phyloP scores from a whole-genome alignment of 768 basidiomycete genomes.

The Dioszegia hungarica region DNA sequence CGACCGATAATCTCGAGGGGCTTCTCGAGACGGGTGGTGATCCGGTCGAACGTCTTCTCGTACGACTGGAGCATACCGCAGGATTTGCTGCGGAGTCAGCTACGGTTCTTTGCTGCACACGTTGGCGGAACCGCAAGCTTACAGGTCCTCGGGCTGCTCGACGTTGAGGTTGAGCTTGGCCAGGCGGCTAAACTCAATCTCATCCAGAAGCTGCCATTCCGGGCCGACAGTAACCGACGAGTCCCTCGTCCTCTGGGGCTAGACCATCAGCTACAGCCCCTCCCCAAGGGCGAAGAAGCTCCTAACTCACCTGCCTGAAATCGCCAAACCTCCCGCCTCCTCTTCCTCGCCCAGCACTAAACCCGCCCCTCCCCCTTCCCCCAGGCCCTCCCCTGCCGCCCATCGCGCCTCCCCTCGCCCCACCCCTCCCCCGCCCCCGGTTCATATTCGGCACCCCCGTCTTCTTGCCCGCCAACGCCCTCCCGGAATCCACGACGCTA shows the following conservation, averaged over 20 bases:
- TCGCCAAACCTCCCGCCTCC: constrained; percentile 56
- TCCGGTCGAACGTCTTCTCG: constrained; percentile 89
- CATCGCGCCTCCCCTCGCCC: constrained; percentile 29
- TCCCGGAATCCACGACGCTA: constrained; percentile 84
- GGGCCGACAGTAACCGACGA: constrained; percentile 88
- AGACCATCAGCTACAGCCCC: neutral
- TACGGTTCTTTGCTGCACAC: neutral
- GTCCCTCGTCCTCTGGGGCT: constrained; percentile 76
- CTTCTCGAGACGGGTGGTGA: constrained; percentile 87
- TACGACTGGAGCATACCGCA: constrained; percentile 89
- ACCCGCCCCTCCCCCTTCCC: constrained; percentile 38
- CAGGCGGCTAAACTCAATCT: constrained; percentile 91
- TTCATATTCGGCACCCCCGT: constrained; percentile 7
- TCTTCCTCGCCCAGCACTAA: constrained; percentile 23
- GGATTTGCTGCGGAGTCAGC: constrained; percentile 39
- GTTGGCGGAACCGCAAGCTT: constrained; percentile 48
- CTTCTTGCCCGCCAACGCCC: constrained; percentile 10
- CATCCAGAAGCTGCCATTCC: constrained; percentile 92
- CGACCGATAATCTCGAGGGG: constrained; percentile 89
- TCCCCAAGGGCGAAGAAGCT: neutral
- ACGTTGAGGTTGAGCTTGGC: constrained; percentile 89
- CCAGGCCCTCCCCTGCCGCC: constrained; percentile 52
- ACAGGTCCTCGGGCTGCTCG: constrained; percentile 87
- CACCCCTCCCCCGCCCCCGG: constrained; percentile 20
- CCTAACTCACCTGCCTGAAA: constrained; percentile 75